phyloP scores from a whole-genome alignment of 345 rosid genomes.

The Microcos paniculata region DNA sequence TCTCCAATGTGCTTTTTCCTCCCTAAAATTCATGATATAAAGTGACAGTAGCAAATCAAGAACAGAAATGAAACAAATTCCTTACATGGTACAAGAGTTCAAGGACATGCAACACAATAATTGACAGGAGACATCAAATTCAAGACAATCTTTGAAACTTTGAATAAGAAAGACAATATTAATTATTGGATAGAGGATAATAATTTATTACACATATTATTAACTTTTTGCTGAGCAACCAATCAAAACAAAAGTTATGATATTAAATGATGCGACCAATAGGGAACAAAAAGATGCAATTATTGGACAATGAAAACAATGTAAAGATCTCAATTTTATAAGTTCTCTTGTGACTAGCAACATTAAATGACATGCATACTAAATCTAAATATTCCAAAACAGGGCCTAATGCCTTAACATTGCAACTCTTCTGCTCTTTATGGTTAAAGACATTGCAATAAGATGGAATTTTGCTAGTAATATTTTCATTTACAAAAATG shows the following conservation, averaged over 20 bases:
- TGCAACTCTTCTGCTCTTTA: no score
- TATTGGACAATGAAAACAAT: no score
- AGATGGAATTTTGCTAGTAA: no score
- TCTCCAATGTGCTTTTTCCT: conserved; percentile 91
- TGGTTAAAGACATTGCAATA: no score
- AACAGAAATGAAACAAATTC: background rate
- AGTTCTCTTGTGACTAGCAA: background rate
- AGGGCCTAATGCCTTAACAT: no score
- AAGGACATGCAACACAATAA: background rate
- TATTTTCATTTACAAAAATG: no score
- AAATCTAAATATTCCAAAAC: no score
- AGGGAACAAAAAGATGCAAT: background rate
- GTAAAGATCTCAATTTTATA: no score
- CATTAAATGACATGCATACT: background rate
- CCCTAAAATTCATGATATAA: conserved; percentile 51
- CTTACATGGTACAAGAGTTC: background rate
- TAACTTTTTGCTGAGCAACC: background rate
- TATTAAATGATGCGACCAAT: background rate
- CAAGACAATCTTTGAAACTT: background rate
- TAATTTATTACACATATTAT: background rate
- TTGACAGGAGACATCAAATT: background rate
- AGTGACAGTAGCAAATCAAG: background rate
- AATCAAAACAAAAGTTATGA: background rate
- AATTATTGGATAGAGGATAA: background rate
- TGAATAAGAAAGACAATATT: background rate